Percentiles rank a stretch among this genome's conserved stretches.
Conservation (phyloP, 2,329 filamentous ascomycete genomes). For the Cadophora sp. region DNA sequence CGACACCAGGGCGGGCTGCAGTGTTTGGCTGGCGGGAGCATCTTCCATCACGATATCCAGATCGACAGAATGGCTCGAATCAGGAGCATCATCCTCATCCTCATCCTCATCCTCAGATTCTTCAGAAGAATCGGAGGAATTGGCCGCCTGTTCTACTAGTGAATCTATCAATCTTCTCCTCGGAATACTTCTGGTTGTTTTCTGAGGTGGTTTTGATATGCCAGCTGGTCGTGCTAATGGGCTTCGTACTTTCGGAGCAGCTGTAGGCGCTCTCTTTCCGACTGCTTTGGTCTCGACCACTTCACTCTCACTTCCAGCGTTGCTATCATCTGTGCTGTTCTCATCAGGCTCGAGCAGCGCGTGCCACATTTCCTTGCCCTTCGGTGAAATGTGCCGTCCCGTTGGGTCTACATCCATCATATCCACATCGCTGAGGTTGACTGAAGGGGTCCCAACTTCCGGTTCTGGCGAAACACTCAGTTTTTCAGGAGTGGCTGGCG, state of each 20-base stretch:
- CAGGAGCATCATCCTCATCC: conserved; percentile 16
- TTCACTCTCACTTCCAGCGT: conserved; percentile 1
- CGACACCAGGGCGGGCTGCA: conserved; percentile 22
- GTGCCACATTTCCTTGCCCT: conserved; percentile 40
- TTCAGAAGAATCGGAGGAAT: conserved; percentile 28
- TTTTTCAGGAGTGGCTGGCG: conserved; percentile 22
- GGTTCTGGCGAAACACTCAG: conserved; percentile 16
- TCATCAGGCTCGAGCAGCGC: conserved; percentile 35
- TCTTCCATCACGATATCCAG: conserved; percentile 1
- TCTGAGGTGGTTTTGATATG: conserved; percentile 30
- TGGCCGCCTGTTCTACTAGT: conserved; percentile 40
- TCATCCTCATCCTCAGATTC: conserved; percentile 23
- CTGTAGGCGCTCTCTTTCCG: neutral
- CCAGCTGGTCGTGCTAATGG: conserved; percentile 26
- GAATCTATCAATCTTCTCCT: conserved; percentile 44
- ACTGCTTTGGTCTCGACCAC: neutral
- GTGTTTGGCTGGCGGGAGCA: conserved; percentile 1
- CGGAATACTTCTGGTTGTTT: conserved; percentile 25
- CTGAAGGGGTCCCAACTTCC: conserved; percentile 27
- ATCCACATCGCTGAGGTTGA: conserved; percentile 31
- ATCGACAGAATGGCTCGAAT: conserved; percentile 8
- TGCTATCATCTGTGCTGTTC: conserved; percentile 14
- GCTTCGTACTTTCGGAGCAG: conserved; percentile 5
- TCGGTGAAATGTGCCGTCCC: conserved; percentile 36
- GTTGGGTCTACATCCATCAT: conserved; percentile 35